Conservation (phyloP, 495 filamentous ascomycete genomes). For the Talaromyces ruber region DNA sequence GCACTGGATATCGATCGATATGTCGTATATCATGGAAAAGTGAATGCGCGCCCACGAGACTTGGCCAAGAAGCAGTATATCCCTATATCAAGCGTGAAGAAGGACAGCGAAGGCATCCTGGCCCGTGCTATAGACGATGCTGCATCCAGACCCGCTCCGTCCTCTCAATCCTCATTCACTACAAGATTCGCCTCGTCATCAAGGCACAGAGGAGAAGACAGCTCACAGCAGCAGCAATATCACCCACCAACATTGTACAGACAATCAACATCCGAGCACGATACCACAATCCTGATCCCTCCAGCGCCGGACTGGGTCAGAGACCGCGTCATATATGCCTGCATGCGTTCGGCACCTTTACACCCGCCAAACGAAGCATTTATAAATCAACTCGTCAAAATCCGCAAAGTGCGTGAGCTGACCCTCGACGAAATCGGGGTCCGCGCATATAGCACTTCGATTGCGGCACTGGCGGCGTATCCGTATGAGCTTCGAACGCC, state of each 20-base stretch:
- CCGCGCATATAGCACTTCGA: constrained; percentile 80
- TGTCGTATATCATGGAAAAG: constrained; percentile 53
- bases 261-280: constrained; percentile 66
- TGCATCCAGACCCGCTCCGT: constrained; percentile 11
- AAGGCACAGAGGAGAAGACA: constrained; percentile 7
- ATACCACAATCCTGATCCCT: constrained; percentile 41
- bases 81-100: constrained; percentile 6
- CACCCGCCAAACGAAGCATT: constrained; percentile 68
- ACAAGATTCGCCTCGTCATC: constrained; percentile 8
- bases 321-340: constrained; percentile 62
- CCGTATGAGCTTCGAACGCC: constrained; percentile 49
- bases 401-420: constrained; percentile 61
- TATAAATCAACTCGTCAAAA: constrained; percentile 64
- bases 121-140: constrained; percentile 46
- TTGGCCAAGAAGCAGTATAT: constrained; percentile 8
- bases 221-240: constrained; percentile 8
- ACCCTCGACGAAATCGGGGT: constrained; percentile 69
- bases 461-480: constrained; percentile 77
- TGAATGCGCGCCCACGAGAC: constrained; percentile 16
- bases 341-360: constrained; percentile 66
- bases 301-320: constrained; percentile 63
- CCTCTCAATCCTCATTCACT: constrained; percentile 5
- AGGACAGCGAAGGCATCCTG: constrained; percentile 27
- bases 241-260: constrained; percentile 42
- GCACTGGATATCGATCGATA: constrained; percentile 54